Percentiles rank a stretch among this genome's conserved stretches.
Conservation (phyloP, 768 basidiomycete species). For the Russula sp. region DNA sequence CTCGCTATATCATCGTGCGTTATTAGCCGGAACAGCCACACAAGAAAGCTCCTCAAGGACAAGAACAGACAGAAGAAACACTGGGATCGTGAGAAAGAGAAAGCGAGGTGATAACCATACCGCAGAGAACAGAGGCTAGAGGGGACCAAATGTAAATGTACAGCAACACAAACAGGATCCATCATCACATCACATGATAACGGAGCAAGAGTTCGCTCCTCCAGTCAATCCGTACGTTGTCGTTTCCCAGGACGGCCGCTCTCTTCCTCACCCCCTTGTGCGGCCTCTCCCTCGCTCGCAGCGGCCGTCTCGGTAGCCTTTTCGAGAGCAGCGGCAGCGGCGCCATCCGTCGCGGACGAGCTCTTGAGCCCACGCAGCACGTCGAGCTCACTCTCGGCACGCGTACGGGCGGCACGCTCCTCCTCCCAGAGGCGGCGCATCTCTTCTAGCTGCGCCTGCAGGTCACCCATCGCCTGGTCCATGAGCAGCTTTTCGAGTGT, state of each 20-base stretch:
- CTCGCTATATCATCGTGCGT: not conserved
- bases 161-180: not conserved
- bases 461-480: conserved; percentile 88
- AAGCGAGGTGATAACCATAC: not conserved
- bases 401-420: conserved; percentile 53
- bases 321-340: conserved; percentile 8
- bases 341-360: conserved; percentile 9
- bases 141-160: conserved; percentile 3
- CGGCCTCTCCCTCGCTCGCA: conserved; percentile 20
- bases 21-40: not conserved
- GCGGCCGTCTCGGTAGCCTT: conserved; percentile 6
- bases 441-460: conserved; percentile 80
- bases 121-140: not conserved
- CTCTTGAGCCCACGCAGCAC: conserved; percentile 37
- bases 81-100: not conserved
- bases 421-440: conserved; percentile 77
- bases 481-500: conserved; percentile 86
- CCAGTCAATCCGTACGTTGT: conserved; percentile 26
- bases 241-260: conserved; percentile 25
- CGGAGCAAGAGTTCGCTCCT: not conserved
- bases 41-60: not conserved
- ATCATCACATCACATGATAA: not conserved
- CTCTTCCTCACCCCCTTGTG: conserved; percentile 22
- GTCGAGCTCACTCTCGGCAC: conserved; percentile 62
- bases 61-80: not conserved